Evolutionary conservation across 2,329 filamentous ascomycete species (phyloP).

Genomic region (Cladosporium phlei): DNA sequence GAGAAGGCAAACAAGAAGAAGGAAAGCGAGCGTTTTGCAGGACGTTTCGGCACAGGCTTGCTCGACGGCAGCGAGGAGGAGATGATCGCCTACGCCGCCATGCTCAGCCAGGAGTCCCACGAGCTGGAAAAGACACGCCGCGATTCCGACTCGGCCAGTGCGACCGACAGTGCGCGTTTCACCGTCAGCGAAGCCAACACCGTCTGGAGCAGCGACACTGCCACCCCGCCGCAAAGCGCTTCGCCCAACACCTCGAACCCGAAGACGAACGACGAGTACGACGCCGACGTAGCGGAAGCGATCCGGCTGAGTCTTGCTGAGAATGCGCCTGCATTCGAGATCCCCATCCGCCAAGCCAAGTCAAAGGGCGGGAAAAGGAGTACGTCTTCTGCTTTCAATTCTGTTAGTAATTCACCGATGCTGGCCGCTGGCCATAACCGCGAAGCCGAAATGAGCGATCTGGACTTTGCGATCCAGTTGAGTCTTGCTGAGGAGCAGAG

Average conservation of each 20-base stretch:
- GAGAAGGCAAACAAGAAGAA: constrained; percentile 64
- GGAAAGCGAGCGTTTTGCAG: constrained; percentile 66
- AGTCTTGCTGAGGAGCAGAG: constrained; percentile 58
- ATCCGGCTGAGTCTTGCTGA: constrained; percentile 49
- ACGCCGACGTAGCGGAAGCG: constrained; percentile 58
- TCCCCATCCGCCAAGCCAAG: constrained; percentile 44
- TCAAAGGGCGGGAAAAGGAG: constrained; percentile 26
- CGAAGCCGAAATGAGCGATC: constrained; percentile 48
- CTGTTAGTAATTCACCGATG: constrained; percentile 26
- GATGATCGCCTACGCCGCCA: constrained; percentile 57
- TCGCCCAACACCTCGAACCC: constrained; percentile 23
- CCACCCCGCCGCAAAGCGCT: constrained; percentile 23
- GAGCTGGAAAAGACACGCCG: constrained; percentile 47
- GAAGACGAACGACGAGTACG: constrained; percentile 46
- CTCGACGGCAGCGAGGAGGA: constrained; percentile 58
- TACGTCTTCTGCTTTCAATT: constrained; percentile 24
- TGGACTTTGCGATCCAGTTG: constrained; percentile 59
- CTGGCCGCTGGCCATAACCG: constrained; percentile 36
- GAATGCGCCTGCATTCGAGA: constrained; percentile 32
- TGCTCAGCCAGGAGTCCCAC: constrained; percentile 57
- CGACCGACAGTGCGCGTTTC: constrained; percentile 32
- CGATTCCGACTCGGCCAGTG: constrained; percentile 39
- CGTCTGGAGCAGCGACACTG: constrained; percentile 21
- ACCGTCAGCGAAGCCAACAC: constrained; percentile 50
- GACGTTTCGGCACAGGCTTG: constrained; percentile 79